Percentiles rank a stretch among this genome's conserved stretches.
Evolutionary conservation across 805 yeast species (phyloP).

Genomic region (Saturnispora bothae): DNA sequence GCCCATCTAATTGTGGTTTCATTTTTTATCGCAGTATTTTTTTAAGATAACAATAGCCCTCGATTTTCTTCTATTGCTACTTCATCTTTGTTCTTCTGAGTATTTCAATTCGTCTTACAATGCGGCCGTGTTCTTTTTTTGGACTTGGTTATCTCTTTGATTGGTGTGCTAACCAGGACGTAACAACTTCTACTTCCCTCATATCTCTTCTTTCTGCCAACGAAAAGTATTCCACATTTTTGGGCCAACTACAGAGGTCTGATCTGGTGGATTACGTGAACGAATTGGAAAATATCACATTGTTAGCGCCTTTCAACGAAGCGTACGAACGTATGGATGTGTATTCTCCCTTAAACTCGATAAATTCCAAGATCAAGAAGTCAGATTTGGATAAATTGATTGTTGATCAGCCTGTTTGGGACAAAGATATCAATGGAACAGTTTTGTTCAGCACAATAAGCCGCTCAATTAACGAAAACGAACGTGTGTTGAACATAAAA

Average conservation of each 20-base stretch:
- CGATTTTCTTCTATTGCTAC: no score
- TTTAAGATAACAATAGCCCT: no score
- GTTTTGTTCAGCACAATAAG: conserved; percentile 19
- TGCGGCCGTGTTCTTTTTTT: no score
- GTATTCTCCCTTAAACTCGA: background rate
- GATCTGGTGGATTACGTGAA: conserved; percentile 58
- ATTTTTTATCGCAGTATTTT: no score
- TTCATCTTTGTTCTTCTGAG: no score
- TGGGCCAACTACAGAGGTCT: conserved; percentile 48
- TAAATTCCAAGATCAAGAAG: conserved; percentile 6
- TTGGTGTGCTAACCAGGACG: conserved; percentile 10
- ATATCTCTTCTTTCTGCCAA: conserved; percentile 61
- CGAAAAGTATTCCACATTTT: conserved; percentile 55
- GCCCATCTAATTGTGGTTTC: no score
- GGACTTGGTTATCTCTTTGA: no score
- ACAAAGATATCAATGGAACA: conserved; percentile 24
- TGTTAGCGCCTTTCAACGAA: conserved; percentile 73
- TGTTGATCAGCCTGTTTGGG: conserved; percentile 25
- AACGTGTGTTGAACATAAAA: conserved; percentile 8
- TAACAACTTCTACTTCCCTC: conserved; percentile 32
- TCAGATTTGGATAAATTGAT: conserved; percentile 24
- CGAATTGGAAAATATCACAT: conserved; percentile 48
- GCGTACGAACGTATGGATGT: no score
- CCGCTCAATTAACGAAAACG: conserved; percentile 15
- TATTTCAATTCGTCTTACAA: no score